These are phyloP conservation scores for Penicillium odoratum DNA, from an alignment of 495 filamentous ascomycete genomes.

Conservation along the genomic window DNA sequence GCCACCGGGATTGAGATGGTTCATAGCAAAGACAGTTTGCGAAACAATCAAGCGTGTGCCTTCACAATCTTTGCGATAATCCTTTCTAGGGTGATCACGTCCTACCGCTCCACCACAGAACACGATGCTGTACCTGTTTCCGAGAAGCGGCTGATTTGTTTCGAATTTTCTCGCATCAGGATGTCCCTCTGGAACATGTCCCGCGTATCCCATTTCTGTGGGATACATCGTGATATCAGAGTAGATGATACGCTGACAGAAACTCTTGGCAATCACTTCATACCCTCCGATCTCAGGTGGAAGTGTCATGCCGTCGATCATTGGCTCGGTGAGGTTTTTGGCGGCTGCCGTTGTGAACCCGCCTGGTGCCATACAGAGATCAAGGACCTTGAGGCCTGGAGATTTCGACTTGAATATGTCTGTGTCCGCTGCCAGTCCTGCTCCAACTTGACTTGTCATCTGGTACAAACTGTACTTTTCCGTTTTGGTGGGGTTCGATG, in stretches of 20 bases:
- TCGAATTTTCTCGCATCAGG: slow-evolving; percentile 5
- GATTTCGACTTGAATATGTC: slow-evolving; percentile 1
- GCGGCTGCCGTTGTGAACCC: slow-evolving; percentile 7
- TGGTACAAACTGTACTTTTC: background rate
- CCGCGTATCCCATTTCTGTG: slow-evolving; percentile 6
- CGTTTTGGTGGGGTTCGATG: background rate
- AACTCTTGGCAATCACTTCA: slow-evolving; percentile 4
- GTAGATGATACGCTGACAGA: slow-evolving; percentile 3
- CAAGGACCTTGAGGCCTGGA: slow-evolving; percentile 6
- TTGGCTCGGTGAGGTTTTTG: background rate
- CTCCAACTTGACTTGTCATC: background rate
- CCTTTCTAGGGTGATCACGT: background rate
- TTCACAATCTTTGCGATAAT: background rate
- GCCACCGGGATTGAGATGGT: background rate
- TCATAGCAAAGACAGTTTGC: slow-evolving; percentile 6
- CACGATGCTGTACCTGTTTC: background rate
- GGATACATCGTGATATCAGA: slow-evolving; percentile 9
- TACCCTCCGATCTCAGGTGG: slow-evolving; percentile 2
- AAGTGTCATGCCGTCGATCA: slow-evolving; percentile 9
- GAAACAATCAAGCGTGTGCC: background rate
- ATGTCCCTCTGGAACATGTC: background rate
- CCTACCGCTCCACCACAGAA: background rate
- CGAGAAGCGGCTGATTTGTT: background rate
- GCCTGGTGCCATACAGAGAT: slow-evolving; percentile 11
- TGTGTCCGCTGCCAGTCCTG: background rate